These are phyloP conservation scores for Colletotrichum chlorophyti DNA, from an alignment of 2,329 filamentous ascomycete species.

Conservation along the genomic window DNA sequence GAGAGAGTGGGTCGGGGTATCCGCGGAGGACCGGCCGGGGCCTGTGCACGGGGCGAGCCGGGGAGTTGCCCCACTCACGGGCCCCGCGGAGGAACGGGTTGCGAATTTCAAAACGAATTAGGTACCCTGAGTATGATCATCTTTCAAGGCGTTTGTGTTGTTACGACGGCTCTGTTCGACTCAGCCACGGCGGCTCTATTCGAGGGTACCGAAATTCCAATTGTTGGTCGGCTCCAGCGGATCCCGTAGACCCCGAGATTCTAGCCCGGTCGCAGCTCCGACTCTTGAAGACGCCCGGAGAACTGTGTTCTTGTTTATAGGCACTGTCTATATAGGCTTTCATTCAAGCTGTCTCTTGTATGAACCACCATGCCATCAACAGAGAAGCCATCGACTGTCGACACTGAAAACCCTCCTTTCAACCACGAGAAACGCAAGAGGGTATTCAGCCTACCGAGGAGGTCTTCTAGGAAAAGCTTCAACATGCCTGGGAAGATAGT, in stretches of 20 bases:
- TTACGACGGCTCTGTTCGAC: neutral
- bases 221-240: neutral
- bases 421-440: neutral
- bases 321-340: neutral
- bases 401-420: neutral
- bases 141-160: too few species aligned
- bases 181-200: neutral
- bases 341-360: too few species aligned
- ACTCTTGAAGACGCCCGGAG: neutral
- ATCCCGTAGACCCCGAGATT: too few species aligned
- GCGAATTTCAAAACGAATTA: neutral
- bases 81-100: neutral
- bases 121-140: neutral
- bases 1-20: too few species aligned
- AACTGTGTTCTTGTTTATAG: too few species aligned
- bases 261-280: too few species aligned
- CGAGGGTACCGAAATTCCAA: neutral
- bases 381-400: too few species aligned
- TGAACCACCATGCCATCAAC: neutral
- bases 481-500: constrained; percentile 35
- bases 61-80: neutral
- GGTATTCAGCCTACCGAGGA: constrained; percentile 10
- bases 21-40: neutral
- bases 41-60: neutral
- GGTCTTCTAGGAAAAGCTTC: constrained; percentile 1